These are phyloP conservation scores for Ceriops decandra DNA, from an alignment of 345 rosid species.

Conservation along the genomic window DNA sequence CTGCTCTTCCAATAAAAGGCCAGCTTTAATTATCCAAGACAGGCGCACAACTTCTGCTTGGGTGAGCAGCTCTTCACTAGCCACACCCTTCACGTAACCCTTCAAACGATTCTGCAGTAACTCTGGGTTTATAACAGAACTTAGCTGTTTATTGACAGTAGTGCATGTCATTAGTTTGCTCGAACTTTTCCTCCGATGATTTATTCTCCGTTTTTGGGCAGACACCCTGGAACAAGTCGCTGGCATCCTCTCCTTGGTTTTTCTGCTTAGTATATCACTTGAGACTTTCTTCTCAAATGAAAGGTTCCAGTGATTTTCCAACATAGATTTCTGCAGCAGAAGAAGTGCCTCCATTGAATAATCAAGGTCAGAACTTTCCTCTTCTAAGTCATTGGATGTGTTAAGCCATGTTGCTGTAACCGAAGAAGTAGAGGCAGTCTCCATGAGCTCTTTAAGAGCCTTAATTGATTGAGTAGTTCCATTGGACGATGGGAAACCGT, in stretches of 20 bases:
- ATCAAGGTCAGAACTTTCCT: slow-evolving; percentile 43
- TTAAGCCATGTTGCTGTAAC: slow-evolving; percentile 35
- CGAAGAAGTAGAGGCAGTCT: slow-evolving; percentile 36
- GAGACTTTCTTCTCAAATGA: slow-evolving; percentile 48
- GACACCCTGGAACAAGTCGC: slow-evolving; percentile 72
- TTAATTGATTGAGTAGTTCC: slow-evolving; percentile 43
- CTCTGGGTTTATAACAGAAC: slow-evolving; percentile 48
- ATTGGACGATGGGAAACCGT: slow-evolving; percentile 42
- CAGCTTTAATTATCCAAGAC: slow-evolving; percentile 68
- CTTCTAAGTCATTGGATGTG: too few relatives aligned
- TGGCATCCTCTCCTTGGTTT: slow-evolving; percentile 36
- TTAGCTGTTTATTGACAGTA: slow-evolving; percentile 35
- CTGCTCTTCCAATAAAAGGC: slow-evolving; percentile 73
- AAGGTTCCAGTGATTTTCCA: slow-evolving; percentile 91
- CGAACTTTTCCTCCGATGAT: slow-evolving; percentile 40
- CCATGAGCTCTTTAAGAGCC: slow-evolving; percentile 58
- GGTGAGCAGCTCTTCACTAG: slow-evolving; percentile 68
- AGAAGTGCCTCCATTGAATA: slow-evolving; percentile 69
- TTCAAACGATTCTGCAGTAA: slow-evolving; percentile 51
- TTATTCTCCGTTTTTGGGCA: slow-evolving; percentile 72
- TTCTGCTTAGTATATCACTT: slow-evolving; percentile 31
- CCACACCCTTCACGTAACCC: slow-evolving; percentile 78
- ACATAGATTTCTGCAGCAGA: slow-evolving; percentile 79
- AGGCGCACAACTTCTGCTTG: slow-evolving; percentile 77
- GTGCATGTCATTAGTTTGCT: slow-evolving; percentile 30